Conservation (phyloP, 176 grass and related monocot genomes). For the Oryza meyeriana region DNA sequence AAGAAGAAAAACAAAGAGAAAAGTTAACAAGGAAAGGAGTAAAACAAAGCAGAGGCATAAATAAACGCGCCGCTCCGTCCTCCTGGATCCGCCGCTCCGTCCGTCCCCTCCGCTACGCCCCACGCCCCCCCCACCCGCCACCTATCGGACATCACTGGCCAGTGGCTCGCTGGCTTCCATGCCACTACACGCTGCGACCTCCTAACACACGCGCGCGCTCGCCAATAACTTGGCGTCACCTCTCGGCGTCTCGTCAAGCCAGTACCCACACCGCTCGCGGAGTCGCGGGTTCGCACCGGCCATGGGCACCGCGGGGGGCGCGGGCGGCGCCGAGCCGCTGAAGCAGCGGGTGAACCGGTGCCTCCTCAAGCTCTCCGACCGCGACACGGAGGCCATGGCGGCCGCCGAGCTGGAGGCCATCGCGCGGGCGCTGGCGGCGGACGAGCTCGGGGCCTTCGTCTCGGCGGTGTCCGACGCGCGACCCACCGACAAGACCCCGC, state of each 20-base stretch:
- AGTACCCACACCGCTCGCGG: neutral
- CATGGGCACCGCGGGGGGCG: slow-evolving; percentile 47
- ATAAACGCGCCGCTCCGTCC: neutral
- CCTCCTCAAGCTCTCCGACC: slow-evolving; percentile 83
- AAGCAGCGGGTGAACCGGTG: slow-evolving; percentile 90
- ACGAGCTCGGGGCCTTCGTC: slow-evolving; percentile 73
- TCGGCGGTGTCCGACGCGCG: slow-evolving; percentile 86
- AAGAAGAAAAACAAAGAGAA: neutral
- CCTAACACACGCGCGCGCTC: neutral
- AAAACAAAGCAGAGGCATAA: slow-evolving; percentile 16
- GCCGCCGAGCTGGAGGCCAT: slow-evolving; percentile 86
- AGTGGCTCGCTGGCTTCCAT: slow-evolving; percentile 26
- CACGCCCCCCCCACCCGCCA: slow-evolving; percentile 26
- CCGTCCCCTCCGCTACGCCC: neutral
- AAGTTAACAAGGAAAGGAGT: neutral
- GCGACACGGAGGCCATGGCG: slow-evolving; percentile 95
- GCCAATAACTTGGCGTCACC: slow-evolving; percentile 15
- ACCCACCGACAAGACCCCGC: slow-evolving; percentile 87
- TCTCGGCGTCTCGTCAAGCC: neutral
- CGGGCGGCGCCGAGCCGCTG: slow-evolving; percentile 37
- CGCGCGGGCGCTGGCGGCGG: slow-evolving; percentile 56
- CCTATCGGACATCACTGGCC: slow-evolving; percentile 6
- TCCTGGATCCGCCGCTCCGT: neutral
- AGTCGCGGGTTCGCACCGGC: neutral
- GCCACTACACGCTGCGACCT: slow-evolving; percentile 27